These are phyloP conservation scores for Pseudogymnoascus sp. DNA, from an alignment of 2,329 filamentous ascomycete genomes.

Conservation along the genomic window DNA sequence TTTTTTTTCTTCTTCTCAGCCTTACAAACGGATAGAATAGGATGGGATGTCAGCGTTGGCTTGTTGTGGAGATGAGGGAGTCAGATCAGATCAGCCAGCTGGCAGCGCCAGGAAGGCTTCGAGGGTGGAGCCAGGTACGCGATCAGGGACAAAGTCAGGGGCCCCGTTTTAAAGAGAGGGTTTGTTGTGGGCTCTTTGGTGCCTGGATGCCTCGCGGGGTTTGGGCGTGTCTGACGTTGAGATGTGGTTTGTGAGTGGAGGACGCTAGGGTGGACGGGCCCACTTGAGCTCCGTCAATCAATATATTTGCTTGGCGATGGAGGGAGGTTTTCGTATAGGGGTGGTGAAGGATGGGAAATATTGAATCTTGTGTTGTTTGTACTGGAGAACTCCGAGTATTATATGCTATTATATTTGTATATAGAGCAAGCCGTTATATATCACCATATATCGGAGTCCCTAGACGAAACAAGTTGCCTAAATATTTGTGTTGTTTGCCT, in stretches of 20 bases:
- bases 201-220: not conserved
- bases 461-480: not conserved
- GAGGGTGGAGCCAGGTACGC: not conserved
- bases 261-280: not conserved
- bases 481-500: not conserved
- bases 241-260: not conserved
- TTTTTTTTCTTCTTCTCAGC: not conserved
- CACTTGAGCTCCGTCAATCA: conserved; percentile 1
- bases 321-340: not conserved
- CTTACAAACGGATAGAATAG: not conserved
- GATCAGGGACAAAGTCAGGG: not conserved
- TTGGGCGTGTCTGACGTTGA: not conserved
- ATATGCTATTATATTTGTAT: not conserved
- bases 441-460: not conserved
- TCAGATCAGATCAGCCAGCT: not conserved
- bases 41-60: not conserved
- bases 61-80: not conserved
- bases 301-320: conserved; percentile 4
- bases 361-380: not conserved
- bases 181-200: not conserved
- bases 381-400: not conserved
- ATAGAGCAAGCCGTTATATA: not conserved
- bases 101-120: not conserved
- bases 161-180: not conserved
- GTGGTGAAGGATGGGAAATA: not conserved